A percentile compares a stretch with the other conserved stretches of the same genome.
Conservation (phyloP, 345 rosid species). For the Euphorbia lathyris region DNA sequence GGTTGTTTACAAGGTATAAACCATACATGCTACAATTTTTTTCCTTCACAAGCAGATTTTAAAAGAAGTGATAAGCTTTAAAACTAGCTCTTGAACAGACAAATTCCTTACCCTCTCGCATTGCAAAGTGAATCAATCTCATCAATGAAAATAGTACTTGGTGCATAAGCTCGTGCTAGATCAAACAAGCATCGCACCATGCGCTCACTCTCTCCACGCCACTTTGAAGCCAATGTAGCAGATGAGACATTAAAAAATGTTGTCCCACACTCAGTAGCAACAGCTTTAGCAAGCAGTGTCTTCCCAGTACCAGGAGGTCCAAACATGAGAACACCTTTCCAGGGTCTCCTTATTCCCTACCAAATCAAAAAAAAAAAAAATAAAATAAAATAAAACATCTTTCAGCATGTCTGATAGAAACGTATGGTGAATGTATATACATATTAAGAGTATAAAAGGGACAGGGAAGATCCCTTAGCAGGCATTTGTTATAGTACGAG, state of each 20-base stretch:
- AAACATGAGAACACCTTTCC: conserved; percentile 99
- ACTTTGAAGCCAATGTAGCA: conserved; percentile 93
- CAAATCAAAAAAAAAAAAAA: conserved; percentile 10
- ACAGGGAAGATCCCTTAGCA: too few species aligned
- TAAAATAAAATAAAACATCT: not conserved
- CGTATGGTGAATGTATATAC: too few species aligned
- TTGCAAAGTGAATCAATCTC: conserved; percentile 98
- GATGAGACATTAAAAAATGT: conserved; percentile 97
- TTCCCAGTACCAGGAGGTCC: conserved; percentile 99
- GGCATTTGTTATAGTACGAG: too few species aligned
- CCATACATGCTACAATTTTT: not conserved
- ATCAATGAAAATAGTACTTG: conserved; percentile 94
- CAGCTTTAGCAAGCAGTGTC: conserved; percentile 94
- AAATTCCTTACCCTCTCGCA: conserved; percentile 71
- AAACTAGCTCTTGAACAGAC: not conserved
- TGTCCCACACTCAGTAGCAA: conserved; percentile 97
- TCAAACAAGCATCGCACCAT: conserved; percentile 97
- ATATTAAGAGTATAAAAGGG: too few species aligned
- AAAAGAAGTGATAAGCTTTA: not conserved
- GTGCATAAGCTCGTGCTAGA: conserved; percentile 94
- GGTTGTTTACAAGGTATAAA: not conserved
- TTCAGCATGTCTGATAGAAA: not conserved
- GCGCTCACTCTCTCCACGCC: conserved; percentile 99
- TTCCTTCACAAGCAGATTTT: not conserved
- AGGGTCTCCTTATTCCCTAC: conserved; percentile 98